phyloP scores from a whole-genome alignment of 768 basidiomycete genomes.

The Gelatoporia subvermispora region DNA sequence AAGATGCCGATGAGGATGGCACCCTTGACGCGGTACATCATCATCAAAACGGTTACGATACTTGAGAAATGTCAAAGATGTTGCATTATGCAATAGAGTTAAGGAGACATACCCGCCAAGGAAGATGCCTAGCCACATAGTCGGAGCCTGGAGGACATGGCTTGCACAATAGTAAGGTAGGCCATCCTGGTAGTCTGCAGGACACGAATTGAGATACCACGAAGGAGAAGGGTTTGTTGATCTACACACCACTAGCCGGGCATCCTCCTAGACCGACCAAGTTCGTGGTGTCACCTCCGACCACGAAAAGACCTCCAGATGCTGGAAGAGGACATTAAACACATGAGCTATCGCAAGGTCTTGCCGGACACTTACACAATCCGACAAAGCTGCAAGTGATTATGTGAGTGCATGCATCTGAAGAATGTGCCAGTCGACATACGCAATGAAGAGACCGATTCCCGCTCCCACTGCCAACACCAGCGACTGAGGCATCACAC shows the following conservation, averaged over 20 bases:
- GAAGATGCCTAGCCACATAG: constrained; percentile 87
- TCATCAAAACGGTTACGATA: constrained; percentile 69
- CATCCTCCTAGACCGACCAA: constrained; percentile 79
- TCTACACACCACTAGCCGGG: constrained; percentile 36
- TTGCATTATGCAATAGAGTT: neutral
- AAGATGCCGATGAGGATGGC: constrained; percentile 81
- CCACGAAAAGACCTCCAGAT: constrained; percentile 62
- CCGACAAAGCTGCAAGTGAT: constrained; percentile 66
- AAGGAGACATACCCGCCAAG: constrained; percentile 58
- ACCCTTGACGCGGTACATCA: constrained; percentile 83
- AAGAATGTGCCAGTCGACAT: constrained; percentile 29
- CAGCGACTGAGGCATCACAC: constrained; percentile 84
- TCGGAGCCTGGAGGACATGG: constrained; percentile 66
- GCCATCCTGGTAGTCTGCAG: constrained; percentile 37
- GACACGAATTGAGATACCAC: neutral
- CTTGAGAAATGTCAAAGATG: constrained; percentile 26
- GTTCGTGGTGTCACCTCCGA: constrained; percentile 68
- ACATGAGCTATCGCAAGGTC: neutral
- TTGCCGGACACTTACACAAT: constrained; percentile 41
- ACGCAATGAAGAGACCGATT: constrained; percentile 86
- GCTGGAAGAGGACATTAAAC: constrained; percentile 33
- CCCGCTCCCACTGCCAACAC: constrained; percentile 82
- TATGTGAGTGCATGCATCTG: no score
- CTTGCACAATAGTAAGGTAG: constrained; percentile 58
- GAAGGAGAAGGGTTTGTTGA: constrained; percentile 1